Conservation (phyloP, 2,329 filamentous ascomycete genomes). For the Trichoderma arundinaceum region DNA sequence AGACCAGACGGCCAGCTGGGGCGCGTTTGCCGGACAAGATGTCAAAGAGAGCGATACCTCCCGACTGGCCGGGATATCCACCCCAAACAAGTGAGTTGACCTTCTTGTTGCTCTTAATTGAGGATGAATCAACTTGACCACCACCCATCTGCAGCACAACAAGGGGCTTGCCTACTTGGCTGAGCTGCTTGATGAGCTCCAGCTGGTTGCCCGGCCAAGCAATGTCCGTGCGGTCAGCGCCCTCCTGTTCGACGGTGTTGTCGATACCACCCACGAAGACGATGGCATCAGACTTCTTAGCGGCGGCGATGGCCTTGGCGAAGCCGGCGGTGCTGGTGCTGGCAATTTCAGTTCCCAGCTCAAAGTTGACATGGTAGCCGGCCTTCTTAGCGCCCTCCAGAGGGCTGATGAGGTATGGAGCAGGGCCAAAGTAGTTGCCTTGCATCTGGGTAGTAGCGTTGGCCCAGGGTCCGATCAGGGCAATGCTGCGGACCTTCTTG, state of each 20-base stretch:
- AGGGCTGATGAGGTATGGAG: slow-evolving; percentile 61
- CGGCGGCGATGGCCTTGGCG: slow-evolving; percentile 42
- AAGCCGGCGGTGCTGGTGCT: slow-evolving; percentile 22
- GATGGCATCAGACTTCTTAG: slow-evolving; percentile 54
- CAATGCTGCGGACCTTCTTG: slow-evolving; percentile 30
- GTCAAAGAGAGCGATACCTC: slow-evolving; percentile 59
- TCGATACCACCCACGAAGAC: slow-evolving; percentile 62
- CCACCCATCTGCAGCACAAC: slow-evolving; percentile 58
- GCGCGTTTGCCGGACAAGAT: slow-evolving; percentile 56
- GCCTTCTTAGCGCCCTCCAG: slow-evolving; percentile 50
- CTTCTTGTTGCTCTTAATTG: slow-evolving; percentile 51
- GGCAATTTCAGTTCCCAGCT: slow-evolving; percentile 6
- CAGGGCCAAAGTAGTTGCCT: slow-evolving; percentile 44
- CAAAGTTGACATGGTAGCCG: slow-evolving; percentile 19
- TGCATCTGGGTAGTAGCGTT: slow-evolving; percentile 36
- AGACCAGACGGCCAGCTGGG: slow-evolving; percentile 58
- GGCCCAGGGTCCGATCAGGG: slow-evolving; percentile 44
- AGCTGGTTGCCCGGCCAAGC: slow-evolving; percentile 59
- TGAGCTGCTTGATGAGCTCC: slow-evolving; percentile 51
- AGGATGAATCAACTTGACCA: slow-evolving; percentile 55
- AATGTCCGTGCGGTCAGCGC: slow-evolving; percentile 55
- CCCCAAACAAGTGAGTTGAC: slow-evolving; percentile 61
- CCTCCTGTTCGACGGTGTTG: slow-evolving; percentile 57
- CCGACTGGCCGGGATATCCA: slow-evolving; percentile 64
- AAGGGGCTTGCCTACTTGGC: slow-evolving; percentile 51